phyloP scores from a whole-genome alignment of 371 early-diverging fungal species.

The Gilbertella persicaria region DNA sequence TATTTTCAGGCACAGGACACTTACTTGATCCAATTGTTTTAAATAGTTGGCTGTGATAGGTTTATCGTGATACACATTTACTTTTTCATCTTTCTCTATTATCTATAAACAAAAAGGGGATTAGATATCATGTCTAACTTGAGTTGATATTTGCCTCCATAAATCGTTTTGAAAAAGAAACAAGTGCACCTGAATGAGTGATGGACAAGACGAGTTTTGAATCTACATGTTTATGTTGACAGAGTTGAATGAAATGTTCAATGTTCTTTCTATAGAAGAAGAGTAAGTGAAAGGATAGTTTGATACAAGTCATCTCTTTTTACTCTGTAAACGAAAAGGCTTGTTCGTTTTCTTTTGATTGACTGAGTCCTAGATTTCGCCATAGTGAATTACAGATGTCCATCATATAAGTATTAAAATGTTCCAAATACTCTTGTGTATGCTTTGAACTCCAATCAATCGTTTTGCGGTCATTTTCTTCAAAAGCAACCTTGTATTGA shows the following conservation, averaged over 20 bases:
- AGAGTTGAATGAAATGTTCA: constrained; percentile 25
- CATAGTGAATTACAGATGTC: constrained; percentile 61
- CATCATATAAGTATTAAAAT: constrained; percentile 61
- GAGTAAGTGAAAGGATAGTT: not conserved
- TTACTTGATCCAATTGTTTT: constrained; percentile 34
- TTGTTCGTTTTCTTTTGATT: constrained; percentile 31
- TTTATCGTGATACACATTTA: constrained; percentile 12
- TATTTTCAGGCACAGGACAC: not conserved
- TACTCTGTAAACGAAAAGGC: constrained; percentile 52
- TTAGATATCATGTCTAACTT: too few species aligned
- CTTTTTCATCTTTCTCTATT: constrained; percentile 15
- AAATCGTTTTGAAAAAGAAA: constrained; percentile 51
- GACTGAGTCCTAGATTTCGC: constrained; percentile 48
- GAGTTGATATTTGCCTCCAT: constrained; percentile 27
- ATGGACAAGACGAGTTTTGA: constrained; percentile 42
- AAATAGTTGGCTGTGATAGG: constrained; percentile 25
- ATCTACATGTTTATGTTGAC: constrained; percentile 35
- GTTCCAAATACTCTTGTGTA: constrained; percentile 46
- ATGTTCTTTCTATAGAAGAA: constrained; percentile 27
- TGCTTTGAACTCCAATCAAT: constrained; percentile 40
- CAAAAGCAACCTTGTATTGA: constrained; percentile 47
- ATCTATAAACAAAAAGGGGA: constrained; percentile 2
- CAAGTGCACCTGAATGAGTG: constrained; percentile 47
- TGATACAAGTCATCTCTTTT: constrained; percentile 6
- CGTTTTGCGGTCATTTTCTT: constrained; percentile 31